Evolutionary conservation across 2,329 filamentous ascomycete genomes (phyloP).

Genomic region (Sporothrix dimorphospora): DNA sequence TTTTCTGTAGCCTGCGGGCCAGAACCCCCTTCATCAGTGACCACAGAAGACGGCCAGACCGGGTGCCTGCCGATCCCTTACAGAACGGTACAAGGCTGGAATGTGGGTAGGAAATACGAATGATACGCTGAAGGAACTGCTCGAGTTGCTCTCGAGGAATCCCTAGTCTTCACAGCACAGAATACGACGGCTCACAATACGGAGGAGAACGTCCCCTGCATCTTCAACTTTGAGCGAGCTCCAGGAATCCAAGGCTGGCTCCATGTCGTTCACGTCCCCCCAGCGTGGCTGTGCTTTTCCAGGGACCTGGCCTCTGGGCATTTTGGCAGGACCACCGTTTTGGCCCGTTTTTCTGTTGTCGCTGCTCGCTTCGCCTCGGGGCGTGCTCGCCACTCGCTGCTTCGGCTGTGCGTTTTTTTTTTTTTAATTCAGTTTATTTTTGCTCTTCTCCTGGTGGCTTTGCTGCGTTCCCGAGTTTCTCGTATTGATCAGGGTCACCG

Average conservation of each 20-base stretch:
- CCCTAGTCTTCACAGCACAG: neutral
- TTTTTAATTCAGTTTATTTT: neutral
- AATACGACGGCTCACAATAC: slow-evolving; percentile 3
- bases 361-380: neutral
- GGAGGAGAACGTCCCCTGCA: neutral
- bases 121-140: slow-evolving; percentile 1
- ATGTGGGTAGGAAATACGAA: slow-evolving; percentile 15
- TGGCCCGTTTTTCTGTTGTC: neutral
- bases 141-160: neutral
- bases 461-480: slow-evolving; percentile 13
- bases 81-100: slow-evolving; percentile 24
- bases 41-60: neutral
- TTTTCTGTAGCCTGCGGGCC: neutral
- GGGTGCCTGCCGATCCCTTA: slow-evolving; percentile 26
- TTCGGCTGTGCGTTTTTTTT: neutral
- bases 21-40: neutral
- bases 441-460: neutral
- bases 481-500: neutral
- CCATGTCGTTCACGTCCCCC: neutral
- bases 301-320: slow-evolving; percentile 3
- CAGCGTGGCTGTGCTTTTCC: slow-evolving; percentile 12
- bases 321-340: neutral
- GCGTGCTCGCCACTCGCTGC: too few relatives aligned
- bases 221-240: slow-evolving; percentile 8
- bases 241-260: neutral